Base-by-base conservation (phyloP, 345 rosid genomes). In the Arabis alpina region DNA sequence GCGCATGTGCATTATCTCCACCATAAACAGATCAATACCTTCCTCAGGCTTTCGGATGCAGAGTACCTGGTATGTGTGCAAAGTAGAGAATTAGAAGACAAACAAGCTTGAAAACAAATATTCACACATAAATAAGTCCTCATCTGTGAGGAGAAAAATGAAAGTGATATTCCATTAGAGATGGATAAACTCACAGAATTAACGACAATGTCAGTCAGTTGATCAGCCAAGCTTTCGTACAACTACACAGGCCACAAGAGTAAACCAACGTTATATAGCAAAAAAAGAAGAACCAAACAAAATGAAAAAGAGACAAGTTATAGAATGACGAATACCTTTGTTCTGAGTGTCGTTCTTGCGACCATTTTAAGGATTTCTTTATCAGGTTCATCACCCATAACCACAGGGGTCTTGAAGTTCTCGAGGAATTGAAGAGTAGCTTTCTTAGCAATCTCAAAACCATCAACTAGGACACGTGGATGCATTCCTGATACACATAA, bases 1-100 rank as follows among this genome's bases (percentile, higher is more conserved):
- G 37, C 97, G 93, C 99, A 95, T 95, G 88, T 95, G 98, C 98
- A 95, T 95, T 50, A 95, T 87, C 85, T 95, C 99, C 78, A 95
- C 99, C 99, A 95, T 95, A 78, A 95, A 95, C 28, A 95, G 86
- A 83, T 95, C 99, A 71, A 95, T 82, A 37, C 82, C 77, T 77
- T 95, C 99, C 79, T 88, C 94, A 15, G 98, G 92, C 79, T 88
- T 95, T 68, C 87, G 80, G 66, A 94, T 80, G 66, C 97, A 88
- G 16, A 94, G 99, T 57, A 94, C 98, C 99, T 94, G 74, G 30
- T 63, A 78, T 63, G 71, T 64, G 47, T 10, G 51, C 70, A 69
- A 48, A 64, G 63, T 13, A 54, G 27, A 56, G 54, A 27, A 8
- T 66, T 36, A 58, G 8, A 51, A 10, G 13, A 32, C 8, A 58